phyloP scores from a whole-genome alignment of 345 rosid genomes.

The Murraya koenigii region DNA sequence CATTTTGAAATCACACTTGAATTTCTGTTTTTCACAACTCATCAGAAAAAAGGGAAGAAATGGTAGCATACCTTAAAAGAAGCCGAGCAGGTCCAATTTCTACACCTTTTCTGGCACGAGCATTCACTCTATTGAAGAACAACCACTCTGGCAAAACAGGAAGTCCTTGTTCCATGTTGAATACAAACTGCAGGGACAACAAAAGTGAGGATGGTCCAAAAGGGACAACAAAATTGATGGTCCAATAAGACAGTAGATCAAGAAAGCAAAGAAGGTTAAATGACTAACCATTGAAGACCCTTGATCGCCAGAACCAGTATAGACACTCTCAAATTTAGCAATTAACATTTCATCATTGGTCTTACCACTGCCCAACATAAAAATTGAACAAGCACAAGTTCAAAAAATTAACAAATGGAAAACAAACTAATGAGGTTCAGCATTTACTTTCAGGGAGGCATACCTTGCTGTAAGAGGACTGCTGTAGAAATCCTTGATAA shows the following conservation, averaged over 20 bases:
- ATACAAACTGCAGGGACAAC: slow-evolving; percentile 56
- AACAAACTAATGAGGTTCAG: background rate
- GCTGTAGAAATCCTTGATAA: slow-evolving; percentile 73
- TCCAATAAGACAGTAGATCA: background rate
- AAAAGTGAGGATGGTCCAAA: slow-evolving; percentile 17
- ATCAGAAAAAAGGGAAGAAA: background rate
- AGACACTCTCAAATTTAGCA: slow-evolving; percentile 81
- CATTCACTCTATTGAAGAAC: slow-evolving; percentile 84
- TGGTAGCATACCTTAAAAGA: slow-evolving; percentile 56
- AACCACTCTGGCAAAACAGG: slow-evolving; percentile 89
- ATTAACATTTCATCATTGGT: slow-evolving; percentile 70
- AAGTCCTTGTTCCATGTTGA: slow-evolving; percentile 95
- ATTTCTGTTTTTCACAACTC: background rate
- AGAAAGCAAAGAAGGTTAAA: slow-evolving; percentile 8
- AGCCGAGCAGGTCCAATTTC: slow-evolving; percentile 78
- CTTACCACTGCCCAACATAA: slow-evolving; percentile 64
- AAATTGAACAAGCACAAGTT: slow-evolving; percentile 19
- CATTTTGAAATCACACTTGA: background rate
- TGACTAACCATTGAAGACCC: slow-evolving; percentile 89
- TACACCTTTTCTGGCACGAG: slow-evolving; percentile 77
- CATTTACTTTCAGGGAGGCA: slow-evolving; percentile 12
- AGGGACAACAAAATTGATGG: slow-evolving; percentile 22
- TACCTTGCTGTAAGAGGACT: slow-evolving; percentile 97
- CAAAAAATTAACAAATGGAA: slow-evolving; percentile 8
- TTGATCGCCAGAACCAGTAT: slow-evolving; percentile 88